A percentile compares a stretch with the other conserved stretches of the same genome.
Evolutionary conservation across 148 eudicot genomes (phyloP).

Genomic region (Cornus suecica): DNA sequence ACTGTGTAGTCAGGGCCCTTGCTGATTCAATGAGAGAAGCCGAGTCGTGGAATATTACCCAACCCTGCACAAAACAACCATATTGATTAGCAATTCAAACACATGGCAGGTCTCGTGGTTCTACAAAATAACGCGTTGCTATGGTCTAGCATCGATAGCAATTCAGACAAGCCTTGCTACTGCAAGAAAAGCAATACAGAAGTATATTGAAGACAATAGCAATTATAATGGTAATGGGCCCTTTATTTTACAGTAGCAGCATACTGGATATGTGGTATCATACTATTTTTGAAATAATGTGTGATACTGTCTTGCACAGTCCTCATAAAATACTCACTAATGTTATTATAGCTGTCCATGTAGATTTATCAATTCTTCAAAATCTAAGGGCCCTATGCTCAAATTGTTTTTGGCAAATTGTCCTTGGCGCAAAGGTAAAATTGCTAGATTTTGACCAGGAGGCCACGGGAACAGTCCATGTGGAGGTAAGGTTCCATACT

Average conservation of each 20-base stretch:
- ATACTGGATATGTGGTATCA: no score
- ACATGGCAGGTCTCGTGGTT: neutral
- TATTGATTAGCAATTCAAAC: slow-evolving; percentile 13
- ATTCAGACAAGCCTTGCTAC: neutral
- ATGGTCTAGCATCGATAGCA: neutral
- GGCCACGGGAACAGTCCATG: no score
- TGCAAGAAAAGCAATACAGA: neutral
- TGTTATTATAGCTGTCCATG: no score
- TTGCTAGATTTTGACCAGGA: no score
- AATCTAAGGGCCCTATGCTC: neutral
- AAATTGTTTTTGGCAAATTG: no score
- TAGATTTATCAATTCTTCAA: neutral
- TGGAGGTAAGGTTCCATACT: no score
- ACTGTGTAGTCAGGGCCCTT: slow-evolving; percentile 58
- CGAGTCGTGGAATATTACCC: slow-evolving; percentile 80
- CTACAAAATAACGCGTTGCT: neutral
- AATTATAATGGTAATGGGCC: no score
- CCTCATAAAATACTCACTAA: no score
- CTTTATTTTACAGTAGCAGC: no score
- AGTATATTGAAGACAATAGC: neutral
- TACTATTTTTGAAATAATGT: no score
- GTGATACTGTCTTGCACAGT: no score
- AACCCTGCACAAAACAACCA: slow-evolving; percentile 60
- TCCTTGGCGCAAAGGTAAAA: no score
- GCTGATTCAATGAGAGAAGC: slow-evolving; percentile 66